Evolutionary conservation across 345 rosid genomes (phyloP), one percentile per base, ranked within the genome.

Genomic region (Microcos paniculata): DNA sequence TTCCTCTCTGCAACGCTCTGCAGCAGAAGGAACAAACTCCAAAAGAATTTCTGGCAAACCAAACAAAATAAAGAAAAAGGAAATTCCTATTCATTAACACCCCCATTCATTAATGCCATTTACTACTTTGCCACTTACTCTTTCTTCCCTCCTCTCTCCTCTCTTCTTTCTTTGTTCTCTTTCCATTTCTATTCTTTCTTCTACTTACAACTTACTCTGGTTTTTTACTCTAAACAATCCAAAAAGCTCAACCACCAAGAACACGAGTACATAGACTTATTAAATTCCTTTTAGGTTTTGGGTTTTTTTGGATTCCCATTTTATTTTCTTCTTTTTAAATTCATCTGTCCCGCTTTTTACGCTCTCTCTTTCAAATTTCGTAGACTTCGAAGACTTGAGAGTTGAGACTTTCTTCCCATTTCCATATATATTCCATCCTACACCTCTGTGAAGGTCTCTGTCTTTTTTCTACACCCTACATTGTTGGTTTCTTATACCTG

Each of bases 81-180:
- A 82, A 75, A 70, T 40, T 72, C 46, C 59, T 10, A 4, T 65
- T 79, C 31, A 74, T 74, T 76, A 82, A 78, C 79, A 79, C 73
- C 88, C 82, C 57, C 82, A 1, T 21, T 77, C 89, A 82, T 84
- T 75, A 76, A 74, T 82, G 42, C 21, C 88, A 87, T 85, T 90
- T 89, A 88, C 95, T 57, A 43, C 75, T 73, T 73, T 82, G 79
- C 90, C 86, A 89, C 81, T 79, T 35, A n/a, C 67, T 62, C 76
- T 53, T 77, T 42, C n/a, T 63, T 18, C 53, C 48, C 3, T 48
- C 62, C 12, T 35, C 53, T 48, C 40, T 8, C 14, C 45, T 76
- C 24, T 14, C 45, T 26, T n/a, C 38, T 40, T 31, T 4, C 26
- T 68, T 23, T 78, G 63, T 71, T 71, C 70, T 21, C 13, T 23